Conservation (phyloP, 306 rosid species). For the Clitoria ternatea region DNA sequence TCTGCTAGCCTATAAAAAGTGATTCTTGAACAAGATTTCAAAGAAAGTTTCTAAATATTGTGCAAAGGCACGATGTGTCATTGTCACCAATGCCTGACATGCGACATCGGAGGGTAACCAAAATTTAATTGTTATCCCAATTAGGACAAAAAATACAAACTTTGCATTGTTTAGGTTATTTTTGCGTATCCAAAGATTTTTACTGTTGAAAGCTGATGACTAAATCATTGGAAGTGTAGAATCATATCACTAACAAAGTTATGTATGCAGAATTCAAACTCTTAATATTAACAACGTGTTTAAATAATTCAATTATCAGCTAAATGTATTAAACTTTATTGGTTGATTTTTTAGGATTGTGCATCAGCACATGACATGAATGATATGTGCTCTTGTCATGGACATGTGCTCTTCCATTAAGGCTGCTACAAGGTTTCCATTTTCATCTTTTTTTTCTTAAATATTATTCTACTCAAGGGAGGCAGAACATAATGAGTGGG, state of each 20-base stretch:
- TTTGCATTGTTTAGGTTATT: conserved; percentile 27
- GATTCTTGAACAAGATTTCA: conserved; percentile 14
- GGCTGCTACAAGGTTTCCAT: conserved; percentile 13
- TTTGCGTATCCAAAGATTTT: too few relatives aligned
- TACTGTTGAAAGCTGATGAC: too few relatives aligned
- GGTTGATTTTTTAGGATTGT: too few relatives aligned
- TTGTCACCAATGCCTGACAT: conserved; percentile 21
- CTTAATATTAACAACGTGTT: too few relatives aligned
- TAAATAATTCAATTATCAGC: too few relatives aligned
- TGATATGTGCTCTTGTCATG: conserved; percentile 27
- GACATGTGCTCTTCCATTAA: conserved; percentile 24
- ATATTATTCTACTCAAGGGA: background rate
- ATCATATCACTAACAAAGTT: too few relatives aligned
- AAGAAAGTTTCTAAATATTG: conserved; percentile 19
- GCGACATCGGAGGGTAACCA: conserved; percentile 6
- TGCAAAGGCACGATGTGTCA: conserved; percentile 16
- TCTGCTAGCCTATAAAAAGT: conserved; percentile 10
- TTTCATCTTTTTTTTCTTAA: background rate
- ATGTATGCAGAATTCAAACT: too few relatives aligned
- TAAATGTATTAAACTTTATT: too few relatives aligned
- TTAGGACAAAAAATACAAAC: background rate
- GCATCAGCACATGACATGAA: conserved; percentile 29
- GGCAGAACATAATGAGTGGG: background rate
- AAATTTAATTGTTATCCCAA: conserved; percentile 17
- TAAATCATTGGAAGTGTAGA: too few relatives aligned